These are phyloP conservation scores for Endocarpon pusillum DNA, from an alignment of 495 filamentous ascomycete species.

Conservation along the genomic window DNA sequence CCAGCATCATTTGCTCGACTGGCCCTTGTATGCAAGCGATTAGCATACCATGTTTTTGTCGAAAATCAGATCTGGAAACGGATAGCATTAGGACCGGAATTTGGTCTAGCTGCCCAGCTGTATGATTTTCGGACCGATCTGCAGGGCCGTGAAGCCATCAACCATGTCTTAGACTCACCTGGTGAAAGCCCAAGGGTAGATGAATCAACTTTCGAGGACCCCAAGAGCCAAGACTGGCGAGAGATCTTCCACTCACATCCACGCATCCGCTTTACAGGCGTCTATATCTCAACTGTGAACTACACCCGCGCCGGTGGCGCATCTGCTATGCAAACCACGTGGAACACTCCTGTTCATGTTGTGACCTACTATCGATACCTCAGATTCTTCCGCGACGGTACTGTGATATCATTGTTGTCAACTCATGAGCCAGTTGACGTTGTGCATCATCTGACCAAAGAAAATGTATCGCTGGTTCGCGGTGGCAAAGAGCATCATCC, in stretches of 20 bases:
- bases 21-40: constrained; percentile 65
- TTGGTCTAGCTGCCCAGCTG: constrained; percentile 73
- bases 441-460: constrained; percentile 50
- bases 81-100: constrained; percentile 47
- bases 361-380: constrained; percentile 97
- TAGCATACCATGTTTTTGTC: constrained; percentile 69
- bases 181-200: not conserved
- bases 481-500: constrained; percentile 20
- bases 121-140: constrained; percentile 56
- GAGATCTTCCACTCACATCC: constrained; percentile 68
- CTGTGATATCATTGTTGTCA: constrained; percentile 56
- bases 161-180: constrained; percentile 13
- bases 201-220: not conserved
- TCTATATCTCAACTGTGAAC: constrained; percentile 93
- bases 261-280: constrained; percentile 79
- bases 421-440: constrained; percentile 72
- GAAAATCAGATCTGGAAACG: constrained; percentile 85
- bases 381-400: constrained; percentile 83
- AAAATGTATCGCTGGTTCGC: constrained; percentile 25
- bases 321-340: constrained; percentile 36
- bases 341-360: constrained; percentile 80
- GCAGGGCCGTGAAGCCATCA: constrained; percentile 35
- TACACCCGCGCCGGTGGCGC: constrained; percentile 70
- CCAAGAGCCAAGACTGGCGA: constrained; percentile 15
- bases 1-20: constrained; percentile 64